A percentile compares a stretch with the other conserved stretches of the same genome.
phyloP scores from a whole-genome alignment of 495 filamentous ascomycete genomes.

The Durotheca rogersii region DNA sequence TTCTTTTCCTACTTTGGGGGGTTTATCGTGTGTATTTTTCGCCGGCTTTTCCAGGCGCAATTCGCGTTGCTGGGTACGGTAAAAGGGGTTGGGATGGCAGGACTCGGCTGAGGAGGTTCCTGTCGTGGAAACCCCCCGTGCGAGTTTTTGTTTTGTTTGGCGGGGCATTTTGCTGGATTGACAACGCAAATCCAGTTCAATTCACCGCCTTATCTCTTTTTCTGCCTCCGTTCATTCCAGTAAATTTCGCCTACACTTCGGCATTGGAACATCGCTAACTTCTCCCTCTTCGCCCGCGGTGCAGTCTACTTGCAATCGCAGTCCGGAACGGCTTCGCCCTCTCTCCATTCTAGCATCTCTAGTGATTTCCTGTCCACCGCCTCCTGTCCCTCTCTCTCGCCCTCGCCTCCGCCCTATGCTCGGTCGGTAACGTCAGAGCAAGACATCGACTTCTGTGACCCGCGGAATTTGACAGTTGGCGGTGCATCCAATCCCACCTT shows the following conservation, averaged over 20 bases:
- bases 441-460: constrained; percentile 87
- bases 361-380: constrained; percentile 69
- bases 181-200: too few relatives aligned
- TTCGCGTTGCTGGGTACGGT: too few relatives aligned
- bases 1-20: too few relatives aligned
- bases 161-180: constrained; percentile 8
- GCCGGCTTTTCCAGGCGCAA: too few relatives aligned
- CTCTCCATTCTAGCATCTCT: constrained; percentile 62
- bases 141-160: constrained; percentile 17
- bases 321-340: constrained; percentile 43
- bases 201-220: constrained; percentile 33
- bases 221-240: constrained; percentile 2
- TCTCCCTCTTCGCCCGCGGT: constrained; percentile 20
- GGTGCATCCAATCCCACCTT: constrained; percentile 51
- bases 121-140: too few relatives aligned
- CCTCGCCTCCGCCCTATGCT: constrained; percentile 77
- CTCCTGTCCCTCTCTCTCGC: constrained; percentile 84
- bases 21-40: too few relatives aligned
- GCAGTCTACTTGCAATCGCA: constrained; percentile 79
- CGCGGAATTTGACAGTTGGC: constrained; percentile 83
- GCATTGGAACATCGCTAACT: constrained; percentile 37
- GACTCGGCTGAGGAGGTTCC: too few relatives aligned
- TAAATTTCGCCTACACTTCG: constrained; percentile 1
- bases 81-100: too few relatives aligned
- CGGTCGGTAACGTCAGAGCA: constrained; percentile 65